Evolutionary conservation across 1,284 basidiomycete genomes (phyloP), one percentile per base, ranked within the genome.

Genomic region (Pseudozyma sp.): DNA sequence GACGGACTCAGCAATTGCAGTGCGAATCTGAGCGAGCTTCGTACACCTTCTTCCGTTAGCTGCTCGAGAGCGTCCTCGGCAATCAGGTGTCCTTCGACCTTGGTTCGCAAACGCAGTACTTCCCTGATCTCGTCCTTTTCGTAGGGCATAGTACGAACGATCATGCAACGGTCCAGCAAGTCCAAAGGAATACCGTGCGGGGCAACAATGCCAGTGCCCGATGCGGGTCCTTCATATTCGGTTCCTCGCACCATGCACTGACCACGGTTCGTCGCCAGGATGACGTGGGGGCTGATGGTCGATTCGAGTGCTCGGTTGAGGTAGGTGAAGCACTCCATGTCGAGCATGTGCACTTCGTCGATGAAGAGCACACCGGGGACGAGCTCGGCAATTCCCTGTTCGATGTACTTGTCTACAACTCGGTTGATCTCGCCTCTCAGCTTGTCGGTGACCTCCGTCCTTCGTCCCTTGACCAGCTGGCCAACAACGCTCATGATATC

Each of bases 401-500:
- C 95, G 43, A 99, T 96, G 85, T 99, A 99, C 51, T 92, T 90
- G 86, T 97, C 93, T 39, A 99, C 97, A n/a, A 98, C 93, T 82
- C 95, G 94, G 88, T 99, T 97, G 71, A 99, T 96, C 86, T 99
- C 96, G 69, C 91, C 89, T 60, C 96, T 88, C 52, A 99, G 88
- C 86, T 99, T 99, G 83, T 99, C 96, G 19, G 96, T 99, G 9
- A 99, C 92, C 85, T 99, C 96, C 9, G 96, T 99, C 76, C 95
- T 88, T 35, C 94, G 92, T 44, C 91, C 94, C 86, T 95, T 97
- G 77, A 97, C 93, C 10, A 99, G 88, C 84, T 95, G 96, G 5
- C 96, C 95, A 92, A 99, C 97, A 35, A 99, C 95, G 83, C 92
- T 93, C 95, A 98, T 97, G 85, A 99, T 97, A 83, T 98, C 96